These are phyloP conservation scores for Aegilops bicornis DNA, from an alignment of 176 grass and related monocot genomes.

Conservation along the genomic window DNA sequence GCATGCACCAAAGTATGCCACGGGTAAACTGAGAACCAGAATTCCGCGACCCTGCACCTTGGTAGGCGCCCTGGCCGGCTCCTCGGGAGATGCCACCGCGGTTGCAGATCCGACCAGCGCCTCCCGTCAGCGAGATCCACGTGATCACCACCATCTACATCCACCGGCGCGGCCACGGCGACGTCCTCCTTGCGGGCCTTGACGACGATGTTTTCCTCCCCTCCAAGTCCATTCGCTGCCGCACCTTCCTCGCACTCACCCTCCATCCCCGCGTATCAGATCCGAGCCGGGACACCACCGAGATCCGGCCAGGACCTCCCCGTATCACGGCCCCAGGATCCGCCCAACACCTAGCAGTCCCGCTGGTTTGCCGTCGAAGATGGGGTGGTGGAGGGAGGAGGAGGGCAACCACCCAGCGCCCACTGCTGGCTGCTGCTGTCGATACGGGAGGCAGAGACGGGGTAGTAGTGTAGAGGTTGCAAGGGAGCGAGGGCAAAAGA, in stretches of 20 bases:
- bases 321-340: conserved; percentile 18
- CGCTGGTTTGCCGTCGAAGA: not conserved
- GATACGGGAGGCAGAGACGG: too few species aligned
- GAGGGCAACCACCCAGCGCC: too few species aligned
- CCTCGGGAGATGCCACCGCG: not conserved
- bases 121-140: conserved; percentile 24
- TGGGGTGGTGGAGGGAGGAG: not conserved
- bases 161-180: not conserved
- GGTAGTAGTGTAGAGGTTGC: too few species aligned
- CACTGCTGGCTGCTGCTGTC: too few species aligned
- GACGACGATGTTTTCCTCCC: conserved; percentile 34
- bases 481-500: too few species aligned
- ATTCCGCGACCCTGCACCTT: conserved; percentile 32
- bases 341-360: too few species aligned
- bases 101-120: conserved; percentile 20
- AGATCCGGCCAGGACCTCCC: conserved; percentile 20
- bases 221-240: conserved; percentile 22
- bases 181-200: not conserved
- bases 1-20: not conserved
- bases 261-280: conserved; percentile 24
- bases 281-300: not conserved
- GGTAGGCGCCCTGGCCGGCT: not conserved
- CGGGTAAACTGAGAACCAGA: not conserved
- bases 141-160: not conserved
- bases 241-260: conserved; percentile 2